These are phyloP conservation scores for Pseudogymnoascus sp. DNA, from an alignment of 2,329 filamentous ascomycete species.

Conservation along the genomic window DNA sequence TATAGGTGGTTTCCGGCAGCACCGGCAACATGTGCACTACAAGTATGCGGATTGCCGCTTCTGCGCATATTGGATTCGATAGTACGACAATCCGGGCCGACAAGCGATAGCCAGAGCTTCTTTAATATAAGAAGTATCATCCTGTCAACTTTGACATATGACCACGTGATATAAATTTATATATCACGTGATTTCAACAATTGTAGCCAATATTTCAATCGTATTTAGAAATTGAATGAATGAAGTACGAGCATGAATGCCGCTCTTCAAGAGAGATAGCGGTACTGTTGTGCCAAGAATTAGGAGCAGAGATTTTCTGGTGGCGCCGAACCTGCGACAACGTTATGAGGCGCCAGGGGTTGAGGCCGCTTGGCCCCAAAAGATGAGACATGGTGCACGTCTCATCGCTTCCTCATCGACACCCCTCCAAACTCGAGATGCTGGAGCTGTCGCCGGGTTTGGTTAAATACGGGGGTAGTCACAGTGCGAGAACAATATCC, in stretches of 20 bases:
- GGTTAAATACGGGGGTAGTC: constrained; percentile 13
- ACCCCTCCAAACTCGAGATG: constrained; percentile 8
- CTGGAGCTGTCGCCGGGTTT: not conserved
- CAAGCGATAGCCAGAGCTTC: not conserved
- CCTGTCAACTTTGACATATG: not conserved
- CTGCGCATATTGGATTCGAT: not conserved
- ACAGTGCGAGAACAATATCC: not conserved
- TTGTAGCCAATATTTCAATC: not conserved
- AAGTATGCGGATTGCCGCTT: not conserved
- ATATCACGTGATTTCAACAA: not conserved
- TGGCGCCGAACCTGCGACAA: constrained; percentile 5
- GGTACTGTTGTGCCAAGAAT: not conserved
- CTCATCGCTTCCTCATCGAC: constrained; percentile 2
- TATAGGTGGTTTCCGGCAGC: not conserved
- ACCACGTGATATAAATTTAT: not conserved
- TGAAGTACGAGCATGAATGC: not conserved
- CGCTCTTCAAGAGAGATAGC: not conserved
- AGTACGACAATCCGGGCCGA: not conserved
- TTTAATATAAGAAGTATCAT: not conserved
- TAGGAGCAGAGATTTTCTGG: not conserved
- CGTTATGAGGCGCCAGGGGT: not conserved
- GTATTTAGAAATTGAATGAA: not conserved
- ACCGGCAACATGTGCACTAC: not conserved
- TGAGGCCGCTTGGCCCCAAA: not conserved
- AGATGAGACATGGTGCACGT: constrained; percentile 1